Conservation (phyloP, 768 basidiomycete genomes). For the Crassisporium funariophilum region DNA sequence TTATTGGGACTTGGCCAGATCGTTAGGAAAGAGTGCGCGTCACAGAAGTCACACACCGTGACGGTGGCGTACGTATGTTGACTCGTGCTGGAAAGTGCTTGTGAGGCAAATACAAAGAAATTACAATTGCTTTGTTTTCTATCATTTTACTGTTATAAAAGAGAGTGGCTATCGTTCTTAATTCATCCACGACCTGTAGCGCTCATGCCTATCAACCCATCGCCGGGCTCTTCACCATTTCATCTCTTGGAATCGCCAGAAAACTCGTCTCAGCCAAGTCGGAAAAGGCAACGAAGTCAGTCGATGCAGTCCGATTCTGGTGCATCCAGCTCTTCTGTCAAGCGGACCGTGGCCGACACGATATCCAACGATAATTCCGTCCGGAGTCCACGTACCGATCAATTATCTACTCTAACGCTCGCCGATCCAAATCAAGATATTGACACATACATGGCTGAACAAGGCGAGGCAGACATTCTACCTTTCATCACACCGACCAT, state of each 20-base stretch:
- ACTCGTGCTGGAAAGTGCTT: not conserved
- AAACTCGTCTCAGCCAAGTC: conserved; percentile 40
- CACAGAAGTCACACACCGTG: no score
- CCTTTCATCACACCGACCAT: conserved; percentile 25
- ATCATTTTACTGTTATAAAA: conserved; percentile 16
- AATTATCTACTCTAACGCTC: conserved; percentile 44
- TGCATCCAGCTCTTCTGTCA: conserved; percentile 70
- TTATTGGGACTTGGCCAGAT: not conserved
- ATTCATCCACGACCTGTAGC: conserved; percentile 14
- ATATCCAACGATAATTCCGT: conserved; percentile 43
- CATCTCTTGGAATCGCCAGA: conserved; percentile 36
- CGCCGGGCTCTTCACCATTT: conserved; percentile 48
- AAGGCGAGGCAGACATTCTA: conserved; percentile 45
- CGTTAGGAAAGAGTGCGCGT: conserved; percentile 1
- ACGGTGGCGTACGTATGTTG: not conserved
- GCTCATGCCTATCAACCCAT: conserved; percentile 50
- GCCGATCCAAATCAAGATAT: conserved; percentile 53
- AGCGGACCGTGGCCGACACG: conserved; percentile 77
- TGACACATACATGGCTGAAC: conserved; percentile 68
- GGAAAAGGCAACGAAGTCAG: conserved; percentile 75
- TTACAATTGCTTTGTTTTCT: conserved; percentile 18
- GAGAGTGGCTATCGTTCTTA: conserved; percentile 22
- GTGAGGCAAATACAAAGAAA: conserved; percentile 2
- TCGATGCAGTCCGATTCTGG: conserved; percentile 80
- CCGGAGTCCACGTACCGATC: conserved; percentile 43